A percentile compares a stretch with the other conserved stretches of the same genome.
phyloP scores from a whole-genome alignment of 2,329 filamentous ascomycete genomes.

The Aspergillus awamori region DNA sequence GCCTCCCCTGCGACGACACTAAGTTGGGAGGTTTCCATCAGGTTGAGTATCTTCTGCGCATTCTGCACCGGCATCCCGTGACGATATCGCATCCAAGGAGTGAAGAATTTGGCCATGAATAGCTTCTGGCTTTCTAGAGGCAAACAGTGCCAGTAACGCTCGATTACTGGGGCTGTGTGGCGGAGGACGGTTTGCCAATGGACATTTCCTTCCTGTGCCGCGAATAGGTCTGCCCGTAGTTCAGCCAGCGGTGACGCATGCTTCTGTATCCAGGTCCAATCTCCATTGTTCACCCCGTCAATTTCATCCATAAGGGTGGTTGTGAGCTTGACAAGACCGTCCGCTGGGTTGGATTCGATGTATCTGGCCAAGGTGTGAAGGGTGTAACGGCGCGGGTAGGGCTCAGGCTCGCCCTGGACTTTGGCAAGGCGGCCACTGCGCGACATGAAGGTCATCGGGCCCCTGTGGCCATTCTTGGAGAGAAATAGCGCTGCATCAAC shows the following conservation, averaged over 20 bases:
- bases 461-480: conserved; percentile 11
- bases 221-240: conserved; percentile 4
- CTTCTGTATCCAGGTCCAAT: conserved; percentile 17
- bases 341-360: conserved; percentile 3
- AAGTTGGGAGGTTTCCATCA: conserved; percentile 12
- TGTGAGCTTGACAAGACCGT: conserved; percentile 10
- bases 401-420: conserved; percentile 12
- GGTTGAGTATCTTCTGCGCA: conserved; percentile 8
- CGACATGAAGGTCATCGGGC: conserved; percentile 17
- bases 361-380: conserved; percentile 9
- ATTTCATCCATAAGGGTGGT: conserved; percentile 16
- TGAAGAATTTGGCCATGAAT: conserved; percentile 16
- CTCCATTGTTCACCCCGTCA: conserved; percentile 3
- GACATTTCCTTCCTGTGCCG: neutral
- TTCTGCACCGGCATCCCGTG: conserved; percentile 16
- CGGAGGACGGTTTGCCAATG: conserved; percentile 13
- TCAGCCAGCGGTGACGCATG: conserved; percentile 8
- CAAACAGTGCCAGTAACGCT: conserved; percentile 14
- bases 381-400: conserved; percentile 10
- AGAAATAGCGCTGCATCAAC: conserved; percentile 14
- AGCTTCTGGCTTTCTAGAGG: conserved; percentile 7
- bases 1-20: conserved; percentile 9
- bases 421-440: conserved; percentile 16
- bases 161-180: conserved; percentile 12
- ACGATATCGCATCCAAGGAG: conserved; percentile 17